These are phyloP conservation scores for Alnus glutinosa DNA, from an alignment of 306 rosid genomes.

Conservation along the genomic window DNA sequence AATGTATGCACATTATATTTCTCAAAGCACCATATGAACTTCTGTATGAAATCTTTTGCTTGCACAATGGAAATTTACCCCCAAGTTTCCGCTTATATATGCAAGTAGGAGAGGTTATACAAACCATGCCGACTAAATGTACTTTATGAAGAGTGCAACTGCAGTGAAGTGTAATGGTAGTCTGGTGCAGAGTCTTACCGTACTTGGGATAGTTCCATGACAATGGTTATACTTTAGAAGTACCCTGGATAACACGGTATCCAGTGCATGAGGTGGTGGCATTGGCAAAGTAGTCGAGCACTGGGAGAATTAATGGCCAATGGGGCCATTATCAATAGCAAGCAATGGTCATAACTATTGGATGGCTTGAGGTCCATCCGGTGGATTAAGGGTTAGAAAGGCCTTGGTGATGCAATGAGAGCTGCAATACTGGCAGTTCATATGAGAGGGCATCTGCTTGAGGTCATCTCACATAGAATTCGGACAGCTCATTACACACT, in stretches of 20 bases:
- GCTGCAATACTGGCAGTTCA: no score
- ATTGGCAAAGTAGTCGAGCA: background rate
- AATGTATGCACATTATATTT: background rate
- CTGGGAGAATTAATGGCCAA: background rate
- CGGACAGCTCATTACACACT: no score
- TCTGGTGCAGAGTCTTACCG: background rate
- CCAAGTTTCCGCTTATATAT: background rate
- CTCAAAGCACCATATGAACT: background rate
- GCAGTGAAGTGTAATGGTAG: background rate
- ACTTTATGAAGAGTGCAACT: background rate
- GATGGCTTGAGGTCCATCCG: no score
- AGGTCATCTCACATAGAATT: no score
- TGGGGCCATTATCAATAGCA: background rate
- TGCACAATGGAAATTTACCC: background rate
- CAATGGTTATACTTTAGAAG: no score
- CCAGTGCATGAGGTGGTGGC: background rate
- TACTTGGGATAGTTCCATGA: background rate
- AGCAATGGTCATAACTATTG: no score
- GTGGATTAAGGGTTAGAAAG: no score
- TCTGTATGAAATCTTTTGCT: conserved; percentile 1
- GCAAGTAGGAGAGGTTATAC: background rate
- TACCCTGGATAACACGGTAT: no score
- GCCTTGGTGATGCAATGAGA: no score
- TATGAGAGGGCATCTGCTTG: no score
- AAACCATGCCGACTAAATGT: background rate